These are phyloP conservation scores for Jackrogersella multiformis DNA, from an alignment of 495 filamentous ascomycete genomes.

Conservation along the genomic window DNA sequence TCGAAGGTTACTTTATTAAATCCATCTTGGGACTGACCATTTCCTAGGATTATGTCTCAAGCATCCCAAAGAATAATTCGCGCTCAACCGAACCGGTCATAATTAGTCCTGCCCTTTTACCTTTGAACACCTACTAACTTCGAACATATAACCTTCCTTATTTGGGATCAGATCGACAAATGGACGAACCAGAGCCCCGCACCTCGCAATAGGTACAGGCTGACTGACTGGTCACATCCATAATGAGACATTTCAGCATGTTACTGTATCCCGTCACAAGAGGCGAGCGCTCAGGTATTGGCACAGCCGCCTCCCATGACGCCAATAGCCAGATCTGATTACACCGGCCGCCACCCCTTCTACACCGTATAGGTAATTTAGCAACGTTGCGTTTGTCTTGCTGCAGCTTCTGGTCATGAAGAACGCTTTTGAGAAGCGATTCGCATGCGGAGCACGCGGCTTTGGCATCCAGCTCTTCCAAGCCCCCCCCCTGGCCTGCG, in stretches of 20 bases:
- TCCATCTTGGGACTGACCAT: too few species aligned
- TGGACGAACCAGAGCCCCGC: constrained; percentile 31
- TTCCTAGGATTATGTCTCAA: too few species aligned
- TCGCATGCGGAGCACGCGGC: constrained; percentile 9
- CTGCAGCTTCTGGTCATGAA: not conserved
- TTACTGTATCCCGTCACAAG: constrained; percentile 21
- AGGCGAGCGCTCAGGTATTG: constrained; percentile 17
- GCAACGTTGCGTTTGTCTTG: not conserved
- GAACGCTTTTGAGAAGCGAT: not conserved
- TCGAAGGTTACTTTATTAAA: too few species aligned
- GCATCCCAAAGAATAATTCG: too few species aligned
- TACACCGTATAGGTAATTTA: not conserved
- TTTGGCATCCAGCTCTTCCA: not conserved
- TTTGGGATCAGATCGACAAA: constrained; percentile 26
- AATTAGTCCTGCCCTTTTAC: not conserved
- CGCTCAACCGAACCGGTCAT: too few species aligned
- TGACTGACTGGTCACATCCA: constrained; percentile 22
- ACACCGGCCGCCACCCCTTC: constrained; percentile 10
- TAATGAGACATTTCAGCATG: constrained; percentile 6
- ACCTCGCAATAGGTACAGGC: too few species aligned
- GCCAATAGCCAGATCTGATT: constrained; percentile 8
- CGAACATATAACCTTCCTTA: constrained; percentile 31
- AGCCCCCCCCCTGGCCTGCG: not conserved
- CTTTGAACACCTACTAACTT: constrained; percentile 11
- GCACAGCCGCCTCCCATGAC: not conserved